Percentiles rank a stretch among this genome's conserved stretches.
Conservation (phyloP, 2,329 filamentous ascomycete species). For the Coniochaeta prunicola region DNA sequence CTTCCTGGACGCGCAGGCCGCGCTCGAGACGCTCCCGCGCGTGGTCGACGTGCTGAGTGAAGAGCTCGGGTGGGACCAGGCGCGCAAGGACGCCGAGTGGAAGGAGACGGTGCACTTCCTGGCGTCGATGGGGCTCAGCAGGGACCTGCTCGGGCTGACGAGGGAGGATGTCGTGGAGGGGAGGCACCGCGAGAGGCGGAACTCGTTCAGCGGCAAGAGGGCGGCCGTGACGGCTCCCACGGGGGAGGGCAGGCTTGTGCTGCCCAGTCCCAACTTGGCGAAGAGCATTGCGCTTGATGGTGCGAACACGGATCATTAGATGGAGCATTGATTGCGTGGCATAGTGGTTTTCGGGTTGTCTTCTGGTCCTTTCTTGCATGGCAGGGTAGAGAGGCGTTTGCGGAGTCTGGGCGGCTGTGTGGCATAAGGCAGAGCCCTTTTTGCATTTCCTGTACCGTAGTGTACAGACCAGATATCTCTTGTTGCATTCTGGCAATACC, state of each 20-base stretch:
- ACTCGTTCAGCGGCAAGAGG: background rate
- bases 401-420: background rate
- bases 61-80: constrained; percentile 57
- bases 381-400: background rate
- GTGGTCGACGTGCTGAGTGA: constrained; percentile 68
- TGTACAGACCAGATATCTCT: background rate
- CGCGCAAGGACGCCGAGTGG: constrained; percentile 49
- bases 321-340: background rate
- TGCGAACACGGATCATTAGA: background rate
- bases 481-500: background rate
- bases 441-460: background rate
- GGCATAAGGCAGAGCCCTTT: background rate
- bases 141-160: constrained; percentile 17
- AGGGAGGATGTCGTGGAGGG: constrained; percentile 18
- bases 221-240: background rate
- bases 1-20: constrained; percentile 68
- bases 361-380: background rate
- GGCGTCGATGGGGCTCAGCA: constrained; percentile 34
- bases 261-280: background rate
- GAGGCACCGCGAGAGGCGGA: background rate
- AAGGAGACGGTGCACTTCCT: constrained; percentile 40
- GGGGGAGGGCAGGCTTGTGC: background rate
- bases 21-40: constrained; percentile 58
- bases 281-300: constrained; percentile 2
- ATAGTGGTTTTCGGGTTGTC: background rate